Evolutionary conservation across 495 filamentous ascomycete species (phyloP), one percentile per base, ranked within the genome.

Genomic region (Penicillium silybi): DNA sequence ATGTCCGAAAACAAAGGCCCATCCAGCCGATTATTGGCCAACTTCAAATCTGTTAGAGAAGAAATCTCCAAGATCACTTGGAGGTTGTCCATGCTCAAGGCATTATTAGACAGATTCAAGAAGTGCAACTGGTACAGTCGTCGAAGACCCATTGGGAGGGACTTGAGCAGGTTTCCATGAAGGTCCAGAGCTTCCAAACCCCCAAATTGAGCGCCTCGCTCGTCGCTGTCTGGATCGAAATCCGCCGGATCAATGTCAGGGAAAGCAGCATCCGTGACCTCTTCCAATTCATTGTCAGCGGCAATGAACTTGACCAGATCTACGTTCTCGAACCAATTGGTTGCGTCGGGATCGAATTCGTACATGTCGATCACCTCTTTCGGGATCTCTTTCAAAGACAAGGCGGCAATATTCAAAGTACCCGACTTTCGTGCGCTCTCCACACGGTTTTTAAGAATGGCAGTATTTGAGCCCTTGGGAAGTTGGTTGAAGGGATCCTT

Each of bases 331-430:
- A 90, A 92, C 93, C 93, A 98, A 39, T 86, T 79, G 1, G 70
- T 62, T 35, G 78, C 64, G 2, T 86, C 80, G 6, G 88, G 73
- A 51, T 86, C 85, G 34, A 78, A 77, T 41, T 82, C 79, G 62
- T 97, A 98, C 93, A 99, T 97, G 17, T 83, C 82, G 72, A 95
- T 69, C 2, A 97, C 89, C 58, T 92, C 90, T 0, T 78, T 67
- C 2, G 93, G 95, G 9, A 99, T 86, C 50, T 88, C 79, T 48
- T 78, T 85, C 39, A 99, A 68, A 10, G 84, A 83, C 80, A 97
- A 80, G 1, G 87, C 90, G 6, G 92, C 84, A 60, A 99, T 91
- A 54, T 97, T 97, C 46, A 99, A 78, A 29, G 85, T 80, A 16
- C 93, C 93, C 39, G 90, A 90, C 0, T 78, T 81, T 43, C 92